Base-by-base conservation (phyloP, 139 green algal genomes). In the Chlamydomonas incerta region DNA sequence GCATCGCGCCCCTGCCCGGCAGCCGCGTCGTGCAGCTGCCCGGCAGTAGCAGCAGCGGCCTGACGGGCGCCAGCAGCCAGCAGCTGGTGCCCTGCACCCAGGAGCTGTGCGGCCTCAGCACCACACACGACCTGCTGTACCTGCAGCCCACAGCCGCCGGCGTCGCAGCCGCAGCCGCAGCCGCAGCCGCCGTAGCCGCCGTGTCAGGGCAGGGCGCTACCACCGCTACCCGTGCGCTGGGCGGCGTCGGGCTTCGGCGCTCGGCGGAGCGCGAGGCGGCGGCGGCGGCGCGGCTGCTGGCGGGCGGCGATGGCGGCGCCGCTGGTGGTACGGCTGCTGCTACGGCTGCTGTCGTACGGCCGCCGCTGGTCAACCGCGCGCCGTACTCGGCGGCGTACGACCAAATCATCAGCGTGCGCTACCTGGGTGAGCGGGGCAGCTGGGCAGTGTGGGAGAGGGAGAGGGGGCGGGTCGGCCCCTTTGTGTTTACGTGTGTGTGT, bases 371-470 rank as follows among this genome's bases (percentile, higher is more conserved):
- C 21, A 84, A 84, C 65, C 77, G 77, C 5, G 77, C 77, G 20
- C 77, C 77, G n/a, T 84, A 84, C n/a, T 83, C 76, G 10, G 63
- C 10, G 29, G 9, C 69, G 28, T 67, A 47, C 0, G 34, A 41
- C 29, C 46, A 63, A 17, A n/a, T 41, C 24, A 11, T 37, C 3
- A 46, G 35, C 60, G 50, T 72, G 8, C 46, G 62, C 37, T 73
- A 82, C 41, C 26, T 72, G 8, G 2, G 60, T 82, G 31, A 62
- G 60, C 52, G 52, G 52, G 52, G 52, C 13, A 58, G 52, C 13
- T 11, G 52, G 52, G 52, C 15, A 15, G 13, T 58, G 52, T 15
- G 52, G 52, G 52, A 15, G 52, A 58, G 13, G 52, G 52, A 15
- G 13, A 15, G 52, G 52, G 13, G 52, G 13, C 52, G 11, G 52